Conservation (phyloP, 108 stramenopile species). For the Cyclotella kingstonii region DNA sequence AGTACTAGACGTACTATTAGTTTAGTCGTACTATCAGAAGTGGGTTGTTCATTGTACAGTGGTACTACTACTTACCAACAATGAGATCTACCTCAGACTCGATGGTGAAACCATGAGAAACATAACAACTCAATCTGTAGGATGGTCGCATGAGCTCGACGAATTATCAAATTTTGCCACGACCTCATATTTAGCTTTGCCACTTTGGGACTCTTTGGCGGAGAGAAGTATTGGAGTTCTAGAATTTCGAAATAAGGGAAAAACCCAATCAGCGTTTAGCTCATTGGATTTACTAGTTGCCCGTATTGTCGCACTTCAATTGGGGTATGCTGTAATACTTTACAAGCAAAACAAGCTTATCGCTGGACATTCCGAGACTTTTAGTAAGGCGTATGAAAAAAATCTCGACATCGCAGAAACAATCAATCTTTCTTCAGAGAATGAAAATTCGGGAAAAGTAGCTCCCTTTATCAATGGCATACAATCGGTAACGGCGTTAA, state of each 20-base stretch:
- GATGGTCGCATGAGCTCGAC: conserved; percentile 38
- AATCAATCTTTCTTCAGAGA: conserved; percentile 33
- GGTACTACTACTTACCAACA: no score
- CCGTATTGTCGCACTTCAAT: conserved; percentile 48
- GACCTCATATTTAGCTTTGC: conserved; percentile 46
- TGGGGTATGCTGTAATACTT: conserved; percentile 39
- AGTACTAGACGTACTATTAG: no score
- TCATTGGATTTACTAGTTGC: conserved; percentile 39
- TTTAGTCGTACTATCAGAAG: no score
- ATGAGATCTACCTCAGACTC: no score
- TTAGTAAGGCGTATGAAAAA: conserved; percentile 52
- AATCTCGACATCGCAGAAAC: conserved; percentile 45
- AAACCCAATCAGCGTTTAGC: conserved; percentile 17
- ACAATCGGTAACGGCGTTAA: conserved; percentile 19
- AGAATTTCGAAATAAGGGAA: conserved; percentile 44
- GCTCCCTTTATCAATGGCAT: not conserved
- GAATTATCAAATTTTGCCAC: conserved; percentile 34
- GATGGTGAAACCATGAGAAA: no score
- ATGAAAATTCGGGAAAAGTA: conserved; percentile 4
- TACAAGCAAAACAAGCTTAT: conserved; percentile 44
- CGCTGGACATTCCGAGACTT: conserved; percentile 42
- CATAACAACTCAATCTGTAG: conserved; percentile 17
- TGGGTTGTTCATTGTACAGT: no score
- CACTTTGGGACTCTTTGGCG: conserved; percentile 30
- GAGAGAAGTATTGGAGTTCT: conserved; percentile 44